Percentiles rank a stretch among this genome's conserved stretches.
Evolutionary conservation across 768 basidiomycete genomes (phyloP).

Genomic region (Termitomyces sp.): DNA sequence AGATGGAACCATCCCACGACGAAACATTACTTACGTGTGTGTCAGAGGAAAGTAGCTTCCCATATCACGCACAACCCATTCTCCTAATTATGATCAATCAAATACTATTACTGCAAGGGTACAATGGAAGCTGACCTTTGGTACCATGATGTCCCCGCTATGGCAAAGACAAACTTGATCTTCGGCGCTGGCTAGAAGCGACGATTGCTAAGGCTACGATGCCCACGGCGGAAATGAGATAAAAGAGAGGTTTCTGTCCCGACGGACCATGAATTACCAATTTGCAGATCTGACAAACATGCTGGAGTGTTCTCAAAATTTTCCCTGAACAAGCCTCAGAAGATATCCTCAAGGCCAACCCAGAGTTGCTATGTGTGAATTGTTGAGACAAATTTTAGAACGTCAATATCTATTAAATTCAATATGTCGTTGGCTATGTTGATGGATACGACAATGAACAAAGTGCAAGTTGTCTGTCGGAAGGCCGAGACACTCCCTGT

Average conservation of each 20-base stretch:
- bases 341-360: not conserved
- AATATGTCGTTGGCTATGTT: too few species aligned
- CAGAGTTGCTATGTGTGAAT: too few species aligned
- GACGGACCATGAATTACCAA: not conserved
- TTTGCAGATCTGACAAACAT: not conserved
- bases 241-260: not conserved
- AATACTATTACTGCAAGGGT: not conserved
- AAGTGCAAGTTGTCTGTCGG: too few species aligned
- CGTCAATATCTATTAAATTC: too few species aligned
- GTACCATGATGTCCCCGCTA: not conserved
- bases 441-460: too few species aligned
- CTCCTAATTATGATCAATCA: not conserved
- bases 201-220: too few species aligned
- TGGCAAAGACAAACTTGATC: not conserved
- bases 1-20: not conserved
- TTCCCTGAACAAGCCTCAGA: slow-evolving; percentile 8
- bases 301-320: slow-evolving; percentile 1
- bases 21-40: not conserved
- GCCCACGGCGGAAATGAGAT: too few species aligned
- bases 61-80: slow-evolving; percentile 6
- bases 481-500: too few species aligned
- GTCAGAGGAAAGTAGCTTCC: slow-evolving; percentile 3
- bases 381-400: too few species aligned
- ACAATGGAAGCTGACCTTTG: not conserved
- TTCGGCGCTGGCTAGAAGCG: too few species aligned